These are phyloP conservation scores for Trichoderma simmonsii DNA, from an alignment of 2,329 filamentous ascomycete genomes.

Conservation along the genomic window DNA sequence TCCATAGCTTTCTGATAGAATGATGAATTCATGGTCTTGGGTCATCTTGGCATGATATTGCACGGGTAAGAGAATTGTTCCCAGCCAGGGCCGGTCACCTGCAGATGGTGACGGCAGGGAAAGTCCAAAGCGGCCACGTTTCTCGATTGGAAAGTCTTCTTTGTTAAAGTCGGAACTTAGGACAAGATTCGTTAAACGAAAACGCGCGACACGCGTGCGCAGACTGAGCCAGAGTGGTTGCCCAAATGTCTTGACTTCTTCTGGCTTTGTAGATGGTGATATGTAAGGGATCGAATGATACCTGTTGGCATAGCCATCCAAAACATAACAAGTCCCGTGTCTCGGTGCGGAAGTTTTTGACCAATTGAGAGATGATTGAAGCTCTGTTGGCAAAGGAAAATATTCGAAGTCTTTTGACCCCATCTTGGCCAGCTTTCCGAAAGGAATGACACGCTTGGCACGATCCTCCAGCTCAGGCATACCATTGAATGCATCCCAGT, in stretches of 20 bases:
- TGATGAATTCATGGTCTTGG: constrained; percentile 9
- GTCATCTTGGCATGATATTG: constrained; percentile 10
- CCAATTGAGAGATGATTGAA: neutral
- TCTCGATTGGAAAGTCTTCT: neutral
- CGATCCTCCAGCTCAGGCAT: neutral
- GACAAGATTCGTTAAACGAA: neutral
- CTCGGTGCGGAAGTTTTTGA: neutral
- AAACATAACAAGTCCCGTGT: neutral
- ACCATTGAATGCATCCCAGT: constrained; percentile 8
- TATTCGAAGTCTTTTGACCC: neutral
- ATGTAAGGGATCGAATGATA: neutral
- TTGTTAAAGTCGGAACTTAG: neutral
- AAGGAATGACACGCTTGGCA: neutral
- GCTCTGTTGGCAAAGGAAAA: neutral
- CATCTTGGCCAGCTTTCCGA: neutral
- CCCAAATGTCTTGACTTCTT: neutral
- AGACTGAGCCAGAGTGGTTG: neutral
- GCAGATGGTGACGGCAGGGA: neutral
- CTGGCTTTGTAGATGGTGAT: neutral
- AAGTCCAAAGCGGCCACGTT: constrained; percentile 7
- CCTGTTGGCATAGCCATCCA: neutral
- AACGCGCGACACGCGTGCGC: neutral
- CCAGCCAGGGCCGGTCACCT: constrained; percentile 3
- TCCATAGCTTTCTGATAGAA: constrained; percentile 14
- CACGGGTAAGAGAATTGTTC: constrained; percentile 3